Evolutionary conservation across 345 rosid genomes (phyloP), one percentile per base, ranked within the genome.

Genomic region (Psidium friedrichsthalianum): DNA sequence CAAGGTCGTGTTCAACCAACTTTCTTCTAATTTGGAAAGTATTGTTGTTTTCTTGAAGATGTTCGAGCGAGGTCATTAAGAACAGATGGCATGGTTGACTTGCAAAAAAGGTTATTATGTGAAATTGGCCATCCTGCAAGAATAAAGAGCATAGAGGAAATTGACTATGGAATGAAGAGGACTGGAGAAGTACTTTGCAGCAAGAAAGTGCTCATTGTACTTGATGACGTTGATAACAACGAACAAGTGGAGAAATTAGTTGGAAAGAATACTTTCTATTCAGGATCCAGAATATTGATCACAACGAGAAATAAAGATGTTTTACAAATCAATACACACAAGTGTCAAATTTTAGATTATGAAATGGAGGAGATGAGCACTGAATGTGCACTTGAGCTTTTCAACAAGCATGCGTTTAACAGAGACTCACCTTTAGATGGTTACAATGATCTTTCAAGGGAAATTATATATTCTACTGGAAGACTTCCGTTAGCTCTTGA

Each of bases 401-500:
- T 61, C 22, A 18, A 57, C 9, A 10, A n/a, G 10, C 81, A 84
- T 64, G 86, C 86, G 7, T 84, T 84, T 54, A 54, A 81, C 36
- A 11, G 3, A 61, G 47, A 25, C 18, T 15, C 16, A 20, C 86
- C 86, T 27, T 81, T 81, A 4, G n/a, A 51, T 49, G 44, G 32
- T 32, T 44, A 84, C 57, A 36, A 5, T 6, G 8, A 36, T 49
- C 52, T 52, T 22, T 61, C 56, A 5, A 22, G n/a, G 20, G 25
- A 29, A 7, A 40, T 84, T 1, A 29, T 84, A 2, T 0, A 2
- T 27, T n/a, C 57, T 18, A 27, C 32, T 13, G n/a, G 82, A 6
- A 40, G 58, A 20, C 82, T 84, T 84, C 86, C 86, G n/a, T 29
- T 84, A 29, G 85, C 82, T 5, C 86, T 74, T 51, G 84, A 55